Conservation (phyloP, 164 flowering plant genomes). For the Vitis riparia region DNA sequence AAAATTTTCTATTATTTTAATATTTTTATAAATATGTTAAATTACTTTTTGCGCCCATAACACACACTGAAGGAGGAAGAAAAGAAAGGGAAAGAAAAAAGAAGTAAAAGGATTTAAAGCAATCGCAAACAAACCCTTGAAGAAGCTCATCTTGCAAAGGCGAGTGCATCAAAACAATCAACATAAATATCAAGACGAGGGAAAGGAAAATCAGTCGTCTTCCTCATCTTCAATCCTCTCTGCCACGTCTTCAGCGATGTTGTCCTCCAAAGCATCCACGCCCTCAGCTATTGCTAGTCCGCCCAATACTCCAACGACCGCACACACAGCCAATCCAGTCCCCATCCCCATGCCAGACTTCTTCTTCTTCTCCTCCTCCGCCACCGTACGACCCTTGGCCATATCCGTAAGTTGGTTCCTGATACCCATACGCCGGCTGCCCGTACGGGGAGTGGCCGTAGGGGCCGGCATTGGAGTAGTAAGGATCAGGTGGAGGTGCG, state of each 20-base stretch:
- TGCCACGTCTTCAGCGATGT: conserved; percentile 59
- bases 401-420: background rate
- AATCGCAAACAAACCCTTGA: too few species aligned
- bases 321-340: conserved; percentile 84
- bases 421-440: background rate
- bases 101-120: too few species aligned
- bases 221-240: conserved; percentile 66
- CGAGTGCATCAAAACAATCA: too few species aligned
- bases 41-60: too few species aligned
- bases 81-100: too few species aligned
- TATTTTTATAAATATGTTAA: too few species aligned
- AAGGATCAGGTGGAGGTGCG: conserved; percentile 9
- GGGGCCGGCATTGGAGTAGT: conserved; percentile 20
- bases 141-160: too few species aligned
- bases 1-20: too few species aligned
- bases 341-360: conserved; percentile 59
- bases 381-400: conserved; percentile 11
- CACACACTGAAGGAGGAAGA: too few species aligned
- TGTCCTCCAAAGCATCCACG: conserved; percentile 55
- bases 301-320: conserved; percentile 73
- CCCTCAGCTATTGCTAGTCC: conserved; percentile 79
- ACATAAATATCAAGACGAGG: too few species aligned
- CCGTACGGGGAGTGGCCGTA: conserved; percentile 13
- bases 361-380: conserved; percentile 22
- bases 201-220: conserved; percentile 8